Evolutionary conservation across 169 alveolate genomes (phyloP).

Genomic region (Cystoisospora suis): DNA sequence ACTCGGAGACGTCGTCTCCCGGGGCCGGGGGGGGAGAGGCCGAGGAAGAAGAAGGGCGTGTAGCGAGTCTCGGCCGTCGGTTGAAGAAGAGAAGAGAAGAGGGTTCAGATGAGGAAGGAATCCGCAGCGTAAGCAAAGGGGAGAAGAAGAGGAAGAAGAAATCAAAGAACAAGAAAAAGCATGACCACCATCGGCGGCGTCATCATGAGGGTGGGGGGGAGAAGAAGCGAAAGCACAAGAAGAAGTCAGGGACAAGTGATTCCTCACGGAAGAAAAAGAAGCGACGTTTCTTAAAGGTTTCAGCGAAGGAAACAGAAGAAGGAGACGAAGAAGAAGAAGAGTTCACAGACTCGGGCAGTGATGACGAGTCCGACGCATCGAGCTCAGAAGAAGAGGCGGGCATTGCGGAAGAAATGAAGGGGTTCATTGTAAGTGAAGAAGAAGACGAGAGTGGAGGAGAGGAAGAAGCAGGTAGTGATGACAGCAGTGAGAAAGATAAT

Average conservation of each 20-base stretch:
- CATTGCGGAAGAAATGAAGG: slow-evolving; percentile 37
- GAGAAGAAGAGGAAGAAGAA: not conserved
- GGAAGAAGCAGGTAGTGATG: slow-evolving; percentile 32
- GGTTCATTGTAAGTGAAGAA: slow-evolving; percentile 45
- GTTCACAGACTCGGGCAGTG: slow-evolving; percentile 11
- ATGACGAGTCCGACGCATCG: slow-evolving; percentile 1
- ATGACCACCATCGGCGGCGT: slow-evolving; percentile 23
- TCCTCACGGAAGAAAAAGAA: slow-evolving; percentile 7
- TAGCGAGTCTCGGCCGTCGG: not conserved
- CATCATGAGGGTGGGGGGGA: slow-evolving; percentile 4
- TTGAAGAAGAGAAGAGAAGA: not conserved
- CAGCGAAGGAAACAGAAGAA: not conserved
- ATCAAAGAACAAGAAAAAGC: slow-evolving; percentile 1
- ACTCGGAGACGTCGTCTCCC: not conserved
- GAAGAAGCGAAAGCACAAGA: slow-evolving; percentile 30
- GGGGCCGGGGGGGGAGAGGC: not conserved
- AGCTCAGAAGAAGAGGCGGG: slow-evolving; percentile 36
- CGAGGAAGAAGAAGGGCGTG: not conserved
- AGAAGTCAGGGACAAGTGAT: not conserved
- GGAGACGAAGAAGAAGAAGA: slow-evolving; percentile 25
- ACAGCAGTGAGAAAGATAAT: slow-evolving; percentile 39
- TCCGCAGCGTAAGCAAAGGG: no score
- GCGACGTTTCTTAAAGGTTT: not conserved
- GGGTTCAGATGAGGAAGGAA: not conserved
- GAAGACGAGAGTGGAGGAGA: slow-evolving; percentile 32